phyloP scores from a whole-genome alignment of 257 asterid genomes.

The Salvia splendens region DNA sequence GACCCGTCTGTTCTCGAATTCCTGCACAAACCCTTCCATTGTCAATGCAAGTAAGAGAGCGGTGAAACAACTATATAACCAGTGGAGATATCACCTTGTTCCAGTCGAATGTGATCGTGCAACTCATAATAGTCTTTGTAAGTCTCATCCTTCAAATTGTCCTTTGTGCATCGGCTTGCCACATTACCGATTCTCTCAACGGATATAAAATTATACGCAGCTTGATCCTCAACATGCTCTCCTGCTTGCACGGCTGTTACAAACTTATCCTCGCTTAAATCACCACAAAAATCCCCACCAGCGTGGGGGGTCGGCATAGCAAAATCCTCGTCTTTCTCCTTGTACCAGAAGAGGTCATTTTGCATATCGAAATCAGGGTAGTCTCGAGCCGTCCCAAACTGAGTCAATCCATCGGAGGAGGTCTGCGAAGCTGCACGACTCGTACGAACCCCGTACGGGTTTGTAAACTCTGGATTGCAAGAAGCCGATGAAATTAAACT shows the following conservation, averaged over 20 bases:
- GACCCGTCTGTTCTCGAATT: neutral
- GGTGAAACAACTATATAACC: slow-evolving; percentile 41
- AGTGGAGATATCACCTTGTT: slow-evolving; percentile 32
- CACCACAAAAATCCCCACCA: slow-evolving; percentile 48
- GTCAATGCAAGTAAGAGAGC: slow-evolving; percentile 48
- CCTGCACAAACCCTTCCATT: neutral
- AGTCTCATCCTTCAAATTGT: slow-evolving; percentile 31
- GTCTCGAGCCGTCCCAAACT: slow-evolving; percentile 92
- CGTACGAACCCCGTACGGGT: slow-evolving; percentile 75
- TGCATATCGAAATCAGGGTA: slow-evolving; percentile 93
- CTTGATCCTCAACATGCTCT: slow-evolving; percentile 27
- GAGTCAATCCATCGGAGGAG: slow-evolving; percentile 83
- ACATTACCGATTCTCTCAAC: slow-evolving; percentile 30
- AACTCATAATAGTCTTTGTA: slow-evolving; percentile 46
- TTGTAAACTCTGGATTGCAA: slow-evolving; percentile 68
- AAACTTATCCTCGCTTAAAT: slow-evolving; percentile 82
- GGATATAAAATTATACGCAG: slow-evolving; percentile 28
- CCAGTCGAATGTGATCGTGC: slow-evolving; percentile 37
- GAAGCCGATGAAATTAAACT: slow-evolving; percentile 13
- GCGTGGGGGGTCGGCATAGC: slow-evolving; percentile 57
- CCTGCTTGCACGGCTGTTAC: slow-evolving; percentile 52
- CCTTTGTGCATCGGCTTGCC: slow-evolving; percentile 35
- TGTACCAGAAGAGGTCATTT: slow-evolving; percentile 77
- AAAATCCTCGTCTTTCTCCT: slow-evolving; percentile 81
- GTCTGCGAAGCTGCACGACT: slow-evolving; percentile 61